Conservation (phyloP, 768 basidiomycete species). For the Paxillus involutus region DNA sequence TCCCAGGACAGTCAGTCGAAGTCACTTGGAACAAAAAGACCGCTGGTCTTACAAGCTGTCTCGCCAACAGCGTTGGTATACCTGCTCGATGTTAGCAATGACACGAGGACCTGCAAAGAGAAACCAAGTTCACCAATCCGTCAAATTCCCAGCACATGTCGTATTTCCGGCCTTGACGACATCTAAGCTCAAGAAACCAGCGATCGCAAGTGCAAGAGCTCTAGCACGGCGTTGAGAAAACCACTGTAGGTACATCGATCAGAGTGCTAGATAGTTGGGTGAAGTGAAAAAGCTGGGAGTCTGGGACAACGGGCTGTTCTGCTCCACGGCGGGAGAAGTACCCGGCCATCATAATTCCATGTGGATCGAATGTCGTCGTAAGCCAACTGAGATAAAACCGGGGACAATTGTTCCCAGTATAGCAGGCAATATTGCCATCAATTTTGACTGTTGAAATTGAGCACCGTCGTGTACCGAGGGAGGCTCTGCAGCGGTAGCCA, state of each 20-base stretch:
- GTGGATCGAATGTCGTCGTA: too few species aligned
- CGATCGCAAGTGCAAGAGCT: background rate
- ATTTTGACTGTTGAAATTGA: too few species aligned
- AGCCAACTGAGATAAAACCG: too few species aligned
- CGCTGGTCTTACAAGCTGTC: conserved; percentile 22
- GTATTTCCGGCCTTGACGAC: conserved; percentile 17
- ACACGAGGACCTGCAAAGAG: too few species aligned
- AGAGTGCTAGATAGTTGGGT: background rate
- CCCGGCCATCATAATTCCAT: too few species aligned
- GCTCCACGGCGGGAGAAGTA: background rate
- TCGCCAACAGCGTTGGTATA: conserved; percentile 27
- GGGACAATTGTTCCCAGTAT: too few species aligned
- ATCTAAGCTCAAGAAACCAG: background rate
- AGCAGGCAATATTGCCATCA: too few species aligned
- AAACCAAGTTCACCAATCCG: conserved; percentile 13
- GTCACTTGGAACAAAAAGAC: background rate
- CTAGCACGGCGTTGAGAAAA: background rate
- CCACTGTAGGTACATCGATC: background rate
- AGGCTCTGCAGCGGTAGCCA: too few species aligned
- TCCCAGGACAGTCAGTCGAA: background rate
- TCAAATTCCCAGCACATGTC: conserved; percentile 16
- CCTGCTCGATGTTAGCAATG: conserved; percentile 5
- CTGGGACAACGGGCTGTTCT: background rate
- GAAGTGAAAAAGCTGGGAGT: background rate
- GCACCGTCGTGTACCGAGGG: too few species aligned